These are phyloP conservation scores for Paulownia fortunei DNA, from an alignment of 257 asterid species.

Conservation along the genomic window DNA sequence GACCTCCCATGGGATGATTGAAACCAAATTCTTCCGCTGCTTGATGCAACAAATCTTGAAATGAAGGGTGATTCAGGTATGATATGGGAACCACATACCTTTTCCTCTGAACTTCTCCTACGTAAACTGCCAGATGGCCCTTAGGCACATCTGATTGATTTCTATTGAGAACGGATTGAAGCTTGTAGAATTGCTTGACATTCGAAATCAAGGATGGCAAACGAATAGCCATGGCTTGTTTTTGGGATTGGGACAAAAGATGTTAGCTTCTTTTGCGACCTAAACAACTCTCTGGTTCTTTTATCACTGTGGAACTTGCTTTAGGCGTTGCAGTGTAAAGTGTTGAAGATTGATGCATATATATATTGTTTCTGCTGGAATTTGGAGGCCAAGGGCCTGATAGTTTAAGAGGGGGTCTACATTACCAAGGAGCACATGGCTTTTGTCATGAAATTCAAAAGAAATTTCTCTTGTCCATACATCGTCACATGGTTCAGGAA, in stretches of 20 bases:
- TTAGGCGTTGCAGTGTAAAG: too few relatives aligned
- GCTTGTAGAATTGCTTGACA: conserved; percentile 47
- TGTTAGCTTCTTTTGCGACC: too few relatives aligned
- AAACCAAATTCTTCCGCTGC: conserved; percentile 56
- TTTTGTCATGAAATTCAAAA: conserved; percentile 33
- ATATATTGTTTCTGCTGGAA: conserved; percentile 11
- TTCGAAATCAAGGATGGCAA: conserved; percentile 42
- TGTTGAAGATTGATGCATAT: conserved; percentile 11
- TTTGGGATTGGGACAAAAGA: not conserved
- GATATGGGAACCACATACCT: conserved; percentile 56
- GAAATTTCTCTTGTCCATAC: conserved; percentile 21
- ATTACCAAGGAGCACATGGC: conserved; percentile 43
- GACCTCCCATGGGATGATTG: conserved; percentile 53
- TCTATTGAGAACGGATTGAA: conserved; percentile 43
- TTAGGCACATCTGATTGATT: conserved; percentile 47
- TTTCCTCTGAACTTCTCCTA: conserved; percentile 43
- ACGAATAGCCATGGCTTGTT: conserved; percentile 50
- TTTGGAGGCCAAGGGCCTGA: conserved; percentile 6
- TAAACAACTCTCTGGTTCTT: conserved; percentile 2
- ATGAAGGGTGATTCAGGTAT: conserved; percentile 56
- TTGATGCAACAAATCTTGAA: conserved; percentile 49
- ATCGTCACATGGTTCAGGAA: conserved; percentile 37
- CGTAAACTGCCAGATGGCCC: conserved; percentile 53
- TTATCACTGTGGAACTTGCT: not conserved
- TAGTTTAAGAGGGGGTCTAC: conserved; percentile 30